Conservation (phyloP, 176 grass and related monocot genomes). For the Zea mays region Zm-B73-REFERENCE-NAM-5.0 NC_050098.1:130816001-130816500, state of each 20-base stretch:
- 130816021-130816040: slow-evolving; percentile 32
- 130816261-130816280: slow-evolving; percentile 30
- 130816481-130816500: slow-evolving; percentile 40
- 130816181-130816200: slow-evolving; percentile 44
- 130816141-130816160: slow-evolving; percentile 41
- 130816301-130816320: neutral
- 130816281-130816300: neutral
- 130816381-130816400: slow-evolving; percentile 87
- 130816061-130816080: neutral
- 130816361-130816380: slow-evolving; percentile 66
- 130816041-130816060: slow-evolving; percentile 25
- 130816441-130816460: slow-evolving; percentile 65
- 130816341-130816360: slow-evolving; percentile 71
- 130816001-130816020: slow-evolving; percentile 25
- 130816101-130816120: neutral
- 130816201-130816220: slow-evolving; percentile 60
- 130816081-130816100: neutral
- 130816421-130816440: slow-evolving; percentile 47
- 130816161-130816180: slow-evolving; percentile 54
- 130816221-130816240: slow-evolving; percentile 72
- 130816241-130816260: slow-evolving; percentile 53
- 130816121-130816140: slow-evolving; percentile 37
- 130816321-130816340: neutral
- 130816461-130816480: slow-evolving; percentile 87
- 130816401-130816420: slow-evolving; percentile 67